Base-by-base conservation (phyloP, 2,329 filamentous ascomycete genomes). In the Apiospora pterosperma region DNA sequence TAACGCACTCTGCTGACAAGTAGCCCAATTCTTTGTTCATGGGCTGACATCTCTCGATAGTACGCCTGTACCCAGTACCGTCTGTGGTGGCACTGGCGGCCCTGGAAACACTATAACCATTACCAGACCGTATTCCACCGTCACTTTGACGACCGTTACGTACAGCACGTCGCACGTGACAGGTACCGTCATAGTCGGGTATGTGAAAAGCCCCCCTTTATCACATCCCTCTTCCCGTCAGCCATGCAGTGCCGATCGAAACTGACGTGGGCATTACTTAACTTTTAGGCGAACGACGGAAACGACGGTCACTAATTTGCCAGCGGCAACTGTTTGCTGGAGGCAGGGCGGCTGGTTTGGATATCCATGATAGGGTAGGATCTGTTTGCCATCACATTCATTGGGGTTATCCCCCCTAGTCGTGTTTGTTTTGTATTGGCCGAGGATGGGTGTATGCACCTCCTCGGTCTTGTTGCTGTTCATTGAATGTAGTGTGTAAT, bases 121-220 rank as follows among this genome's bases (percentile, higher is more conserved):
- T 36, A 75, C 71, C n/a, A 69, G 23, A 31, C 70, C 71, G 3
- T 71, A 60, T 68, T 73, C 63, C 14, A 70, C 72, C 3, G 69
- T 75, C 59, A 79, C 76, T 6, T 69, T 76, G 63, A 79, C 77
- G 8, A 72, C 75, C 59, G 63, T 78, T 36, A 67, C 71, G n/a
- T 78, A 78, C 64, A 69, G 69, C 31, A 79, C 77, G 12, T 74
- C 67, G 8, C 74, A 75, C n/a, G 63, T 73, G 7, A 68, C 71
- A 1, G 76, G 75, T 6, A 79, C 76, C 12, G 72, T 79, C 28
- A 76, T 72, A 71, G 68, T 77, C 36, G 75, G 73, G 77, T 79
- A 76, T n/a, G 75, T 70, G 62, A 36, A 42, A 39, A 19, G 16
- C 8, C 25, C 14, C 10, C 28, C 5, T 36, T 59, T 28, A 14